phyloP scores from a whole-genome alignment of 83 land plant genomes.

The Picea abies region DNA sequence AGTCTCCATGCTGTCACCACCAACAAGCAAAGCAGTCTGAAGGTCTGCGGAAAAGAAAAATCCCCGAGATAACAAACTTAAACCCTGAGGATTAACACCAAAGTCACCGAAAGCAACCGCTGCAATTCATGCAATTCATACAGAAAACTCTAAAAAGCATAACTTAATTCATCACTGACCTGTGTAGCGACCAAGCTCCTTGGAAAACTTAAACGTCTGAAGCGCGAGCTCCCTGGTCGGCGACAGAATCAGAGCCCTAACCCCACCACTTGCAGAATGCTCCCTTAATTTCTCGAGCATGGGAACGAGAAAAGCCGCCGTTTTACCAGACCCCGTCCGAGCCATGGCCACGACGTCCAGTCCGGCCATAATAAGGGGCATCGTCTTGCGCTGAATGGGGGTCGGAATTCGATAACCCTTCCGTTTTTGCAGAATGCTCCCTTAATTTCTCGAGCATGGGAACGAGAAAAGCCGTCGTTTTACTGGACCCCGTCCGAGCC shows the following conservation, averaged over 20 bases:
- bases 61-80: not conserved
- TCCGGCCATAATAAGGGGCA: conserved; percentile 86
- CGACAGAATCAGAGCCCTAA: conserved; percentile 80
- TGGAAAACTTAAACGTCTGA: conserved; percentile 88
- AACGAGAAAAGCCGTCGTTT: conserved; percentile 92
- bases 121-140: too few species aligned
- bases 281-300: conserved; percentile 76
- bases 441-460: conserved; percentile 85
- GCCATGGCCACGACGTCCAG: conserved; percentile 98
- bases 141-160: not conserved
- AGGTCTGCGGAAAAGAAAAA: conserved; percentile 50
- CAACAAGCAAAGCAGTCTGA: conserved; percentile 75
- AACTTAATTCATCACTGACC: conserved; percentile 34
- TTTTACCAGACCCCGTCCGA: conserved; percentile 94
- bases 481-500: conserved; percentile 97
- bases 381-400: conserved; percentile 95
- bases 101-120: not conserved
- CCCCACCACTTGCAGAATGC: conserved; percentile 66
- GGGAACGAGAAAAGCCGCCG: conserved; percentile 93
- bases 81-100: not conserved
- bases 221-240: conserved; percentile 91
- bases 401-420: too few species aligned
- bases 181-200: conserved; percentile 80
- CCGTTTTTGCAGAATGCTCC: conserved; percentile 56
- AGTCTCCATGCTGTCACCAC: conserved; percentile 98